Evolutionary conservation across 495 filamentous ascomycete species (phyloP).

Genomic region (Cenococcum geophilum): DNA sequence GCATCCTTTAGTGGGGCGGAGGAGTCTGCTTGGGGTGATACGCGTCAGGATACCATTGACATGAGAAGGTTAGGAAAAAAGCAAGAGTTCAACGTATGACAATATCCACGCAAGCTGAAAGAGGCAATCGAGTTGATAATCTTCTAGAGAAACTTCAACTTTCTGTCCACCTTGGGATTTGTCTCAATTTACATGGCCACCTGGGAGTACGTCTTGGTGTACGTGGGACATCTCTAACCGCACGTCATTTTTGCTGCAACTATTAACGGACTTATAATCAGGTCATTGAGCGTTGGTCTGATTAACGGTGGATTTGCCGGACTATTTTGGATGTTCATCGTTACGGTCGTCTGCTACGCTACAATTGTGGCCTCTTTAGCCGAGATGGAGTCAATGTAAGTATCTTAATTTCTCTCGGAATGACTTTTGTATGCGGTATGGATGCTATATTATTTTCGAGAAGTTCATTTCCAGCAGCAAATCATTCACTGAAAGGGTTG

Average conservation of each 20-base stretch:
- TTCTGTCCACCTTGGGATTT: slow-evolving; percentile 33
- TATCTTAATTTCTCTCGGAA: slow-evolving; percentile 23
- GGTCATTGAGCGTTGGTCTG: slow-evolving; percentile 42
- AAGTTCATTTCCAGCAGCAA: no score
- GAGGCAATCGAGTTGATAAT: no score
- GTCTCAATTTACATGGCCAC: slow-evolving; percentile 35
- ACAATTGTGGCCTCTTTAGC: slow-evolving; percentile 49
- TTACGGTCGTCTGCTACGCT: slow-evolving; percentile 44
- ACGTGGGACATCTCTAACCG: background rate
- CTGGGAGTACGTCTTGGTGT: slow-evolving; percentile 34
- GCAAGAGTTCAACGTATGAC: slow-evolving; percentile 30
- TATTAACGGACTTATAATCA: slow-evolving; percentile 24
- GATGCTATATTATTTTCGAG: background rate
- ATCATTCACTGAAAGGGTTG: no score
- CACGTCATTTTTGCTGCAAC: slow-evolving; percentile 18
- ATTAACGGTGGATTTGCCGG: slow-evolving; percentile 53
- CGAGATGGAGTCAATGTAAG: slow-evolving; percentile 44
- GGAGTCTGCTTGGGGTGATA: slow-evolving; percentile 17
- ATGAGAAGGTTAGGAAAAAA: slow-evolving; percentile 38
- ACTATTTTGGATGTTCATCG: slow-evolving; percentile 52
- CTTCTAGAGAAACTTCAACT: slow-evolving; percentile 29
- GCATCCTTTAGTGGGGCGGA: background rate
- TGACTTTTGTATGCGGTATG: background rate
- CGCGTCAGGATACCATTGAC: slow-evolving; percentile 25
- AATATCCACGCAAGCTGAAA: no score